Base-by-base conservation (phyloP, 768 basidiomycete genomes). In the Suillus luteus region DNA sequence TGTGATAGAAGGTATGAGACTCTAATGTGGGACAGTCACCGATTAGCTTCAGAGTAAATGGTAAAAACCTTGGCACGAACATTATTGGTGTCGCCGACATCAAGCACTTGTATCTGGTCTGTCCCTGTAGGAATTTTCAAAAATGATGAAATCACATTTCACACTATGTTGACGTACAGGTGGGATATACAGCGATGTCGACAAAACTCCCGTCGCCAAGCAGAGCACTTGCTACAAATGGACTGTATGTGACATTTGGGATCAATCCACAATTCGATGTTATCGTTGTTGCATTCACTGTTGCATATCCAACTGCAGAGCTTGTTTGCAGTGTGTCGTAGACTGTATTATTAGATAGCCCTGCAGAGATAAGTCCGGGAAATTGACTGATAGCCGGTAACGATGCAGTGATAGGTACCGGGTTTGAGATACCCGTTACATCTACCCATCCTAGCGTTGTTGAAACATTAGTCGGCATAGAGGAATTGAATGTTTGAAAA, bases 231-330 rank as follows among this genome's bases (percentile, higher is more conserved):
- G 17, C 41, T 3, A 5, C 8, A 10, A 1, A 22, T 10, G 4
- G 0, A n/a, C 14, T 17, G 19, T 49, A 40, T 40, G 35, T 60
- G 44, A 52, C 44, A 27, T 59, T 41, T 41, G 40, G 40, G 15
- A 41, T 1, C 6, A 41, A 6, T 41, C 15, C 14, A 5, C 40
- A 41, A 1, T 33, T 52, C 33, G 49, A 41, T 5, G 33, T 22
- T 22, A 65, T 54, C 4, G 43, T 61, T 2, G 52, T 57, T n/a
- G 60, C 60, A 55, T 61, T 61, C 17, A 61, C 64, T 10, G 60
- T 61, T 12, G 60, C 64, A 27, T 58, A 58, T 27, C 64, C 54
- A 2, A 48, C 19, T n/a, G 11, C 60, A 7, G 38, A 6, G 12
- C 9, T 49, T 6, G 51, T 40, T n/a, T 15, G 10, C 35, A 58